Evolutionary conservation across 495 filamentous ascomycete species (phyloP).

Genomic region (Penicillium tannophilum): DNA sequence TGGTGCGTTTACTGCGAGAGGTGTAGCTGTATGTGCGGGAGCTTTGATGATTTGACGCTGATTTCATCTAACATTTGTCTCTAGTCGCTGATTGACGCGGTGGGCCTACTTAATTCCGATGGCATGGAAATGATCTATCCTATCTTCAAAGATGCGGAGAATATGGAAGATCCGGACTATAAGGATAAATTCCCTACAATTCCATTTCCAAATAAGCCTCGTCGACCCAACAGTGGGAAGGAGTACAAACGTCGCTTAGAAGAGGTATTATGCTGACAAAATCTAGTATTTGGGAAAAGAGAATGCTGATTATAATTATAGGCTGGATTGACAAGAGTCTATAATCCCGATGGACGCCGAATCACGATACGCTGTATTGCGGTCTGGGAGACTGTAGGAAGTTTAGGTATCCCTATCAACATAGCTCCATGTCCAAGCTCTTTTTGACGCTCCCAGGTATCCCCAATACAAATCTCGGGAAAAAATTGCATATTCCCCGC

Average conservation of each 20-base stretch:
- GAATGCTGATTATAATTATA: conserved; percentile 9
- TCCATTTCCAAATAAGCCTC: conserved; percentile 62
- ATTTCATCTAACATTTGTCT: not conserved
- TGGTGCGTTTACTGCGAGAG: conserved; percentile 71
- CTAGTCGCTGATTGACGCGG: conserved; percentile 59
- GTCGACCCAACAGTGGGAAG: conserved; percentile 24
- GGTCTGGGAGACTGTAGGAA: conserved; percentile 66
- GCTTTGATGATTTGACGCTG: not conserved
- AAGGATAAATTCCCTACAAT: conserved; percentile 56
- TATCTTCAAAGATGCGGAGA: conserved; percentile 65
- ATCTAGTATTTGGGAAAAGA: not conserved
- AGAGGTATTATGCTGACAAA: conserved; percentile 12
- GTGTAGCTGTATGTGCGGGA: conserved; percentile 38
- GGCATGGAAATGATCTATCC: conserved; percentile 66
- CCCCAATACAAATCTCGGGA: conserved; percentile 40
- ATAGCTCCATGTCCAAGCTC: not conserved
- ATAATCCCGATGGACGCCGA: conserved; percentile 33
- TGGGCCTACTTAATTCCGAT: conserved; percentile 64
- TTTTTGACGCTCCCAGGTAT: conserved; percentile 34
- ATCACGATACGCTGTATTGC: conserved; percentile 55
- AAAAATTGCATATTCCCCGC: conserved; percentile 41
- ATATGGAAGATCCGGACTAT: conserved; percentile 54
- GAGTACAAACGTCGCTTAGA: conserved; percentile 37
- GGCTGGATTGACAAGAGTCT: conserved; percentile 39
- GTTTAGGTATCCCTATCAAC: conserved; percentile 27